Percentiles rank a stretch among this genome's conserved stretches.
phyloP scores from a whole-genome alignment of 768 basidiomycete species.

The Kwoniella mangroviensis region DNA sequence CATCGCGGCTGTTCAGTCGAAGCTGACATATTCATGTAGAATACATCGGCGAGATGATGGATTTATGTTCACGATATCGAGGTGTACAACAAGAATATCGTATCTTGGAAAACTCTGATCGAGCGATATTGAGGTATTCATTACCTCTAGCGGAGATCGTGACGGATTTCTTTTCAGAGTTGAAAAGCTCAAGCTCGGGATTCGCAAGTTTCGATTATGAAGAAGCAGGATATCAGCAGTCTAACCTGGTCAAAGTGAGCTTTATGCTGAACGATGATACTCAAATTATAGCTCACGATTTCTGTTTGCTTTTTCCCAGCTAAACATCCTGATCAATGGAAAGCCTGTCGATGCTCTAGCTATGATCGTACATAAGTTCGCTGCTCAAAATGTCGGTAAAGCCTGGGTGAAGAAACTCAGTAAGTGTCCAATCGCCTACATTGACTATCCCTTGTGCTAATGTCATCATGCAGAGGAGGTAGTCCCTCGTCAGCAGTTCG shows the following conservation, averaged over 20 bases:
- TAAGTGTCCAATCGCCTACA: constrained; percentile 59
- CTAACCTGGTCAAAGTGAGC: constrained; percentile 79
- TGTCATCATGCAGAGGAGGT: constrained; percentile 65
- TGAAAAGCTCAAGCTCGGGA: constrained; percentile 73
- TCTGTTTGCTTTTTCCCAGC: constrained; percentile 61
- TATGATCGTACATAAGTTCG: constrained; percentile 83
- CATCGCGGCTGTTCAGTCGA: not conserved
- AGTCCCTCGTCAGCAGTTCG: constrained; percentile 88
- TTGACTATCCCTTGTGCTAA: not conserved
- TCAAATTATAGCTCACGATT: not conserved
- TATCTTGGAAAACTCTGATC: constrained; percentile 69
- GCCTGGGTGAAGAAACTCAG: constrained; percentile 92
- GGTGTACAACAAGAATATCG: constrained; percentile 81
- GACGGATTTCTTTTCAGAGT: constrained; percentile 89
- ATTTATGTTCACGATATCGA: constrained; percentile 82
- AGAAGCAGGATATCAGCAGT: constrained; percentile 82
- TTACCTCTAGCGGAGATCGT: constrained; percentile 91
- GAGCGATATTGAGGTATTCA: constrained; percentile 78
- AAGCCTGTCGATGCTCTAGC: constrained; percentile 92
- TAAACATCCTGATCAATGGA: constrained; percentile 85
- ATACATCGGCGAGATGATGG: constrained; percentile 95
- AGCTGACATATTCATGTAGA: constrained; percentile 60
- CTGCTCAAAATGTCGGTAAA: constrained; percentile 73
- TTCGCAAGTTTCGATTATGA: constrained; percentile 72
- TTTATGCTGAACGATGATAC: not conserved